Evolutionary conservation across 2,329 filamentous ascomycete species (phyloP).

Genomic region (Pseudogymnoascus sp.): DNA sequence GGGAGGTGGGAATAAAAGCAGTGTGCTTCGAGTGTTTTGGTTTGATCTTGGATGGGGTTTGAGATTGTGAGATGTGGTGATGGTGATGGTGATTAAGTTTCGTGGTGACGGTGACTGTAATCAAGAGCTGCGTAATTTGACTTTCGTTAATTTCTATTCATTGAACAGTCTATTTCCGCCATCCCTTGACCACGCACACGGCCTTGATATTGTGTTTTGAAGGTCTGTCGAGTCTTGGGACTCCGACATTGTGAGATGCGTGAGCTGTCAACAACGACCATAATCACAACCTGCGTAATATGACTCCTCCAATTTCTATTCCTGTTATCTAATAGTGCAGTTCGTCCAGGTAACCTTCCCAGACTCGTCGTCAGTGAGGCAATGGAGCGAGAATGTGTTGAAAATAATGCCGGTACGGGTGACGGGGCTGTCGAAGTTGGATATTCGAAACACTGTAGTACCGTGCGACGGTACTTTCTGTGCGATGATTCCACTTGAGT

Average conservation of each 20-base stretch:
- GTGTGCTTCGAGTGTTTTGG: background rate
- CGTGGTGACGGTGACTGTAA: background rate
- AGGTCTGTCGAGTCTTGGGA: background rate
- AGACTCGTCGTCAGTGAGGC: too few species aligned
- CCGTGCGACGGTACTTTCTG: too few species aligned
- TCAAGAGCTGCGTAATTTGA: background rate
- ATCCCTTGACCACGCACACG: background rate
- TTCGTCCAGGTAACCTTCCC: too few species aligned
- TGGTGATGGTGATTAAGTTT: background rate
- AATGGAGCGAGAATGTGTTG: too few species aligned
- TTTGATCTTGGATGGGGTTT: background rate
- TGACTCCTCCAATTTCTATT: background rate
- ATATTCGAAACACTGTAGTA: too few species aligned
- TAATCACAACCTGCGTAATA: background rate
- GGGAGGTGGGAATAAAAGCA: background rate
- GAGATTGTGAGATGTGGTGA: background rate
- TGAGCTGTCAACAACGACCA: background rate
- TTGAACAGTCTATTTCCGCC: background rate
- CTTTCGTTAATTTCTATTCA: background rate
- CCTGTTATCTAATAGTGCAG: background rate
- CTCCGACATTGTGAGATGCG: background rate
- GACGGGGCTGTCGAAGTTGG: too few species aligned
- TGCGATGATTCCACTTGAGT: too few species aligned
- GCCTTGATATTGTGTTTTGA: background rate
- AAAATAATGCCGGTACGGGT: too few species aligned